Base-by-base conservation (phyloP, 2,329 filamentous ascomycete genomes). In the Arthrobotrys sinensis region DNA sequence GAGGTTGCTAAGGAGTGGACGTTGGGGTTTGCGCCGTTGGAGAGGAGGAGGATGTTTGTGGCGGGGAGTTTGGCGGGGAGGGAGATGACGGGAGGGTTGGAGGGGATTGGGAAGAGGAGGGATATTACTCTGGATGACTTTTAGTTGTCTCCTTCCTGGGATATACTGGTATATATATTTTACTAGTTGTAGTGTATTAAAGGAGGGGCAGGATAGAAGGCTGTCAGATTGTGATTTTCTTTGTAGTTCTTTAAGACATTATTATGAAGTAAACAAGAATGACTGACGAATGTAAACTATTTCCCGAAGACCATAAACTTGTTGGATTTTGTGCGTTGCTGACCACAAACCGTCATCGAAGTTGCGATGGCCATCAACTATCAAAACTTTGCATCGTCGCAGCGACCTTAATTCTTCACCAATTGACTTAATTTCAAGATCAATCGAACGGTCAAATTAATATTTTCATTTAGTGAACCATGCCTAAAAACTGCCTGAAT, bases 21-120 rank as follows among this genome's bases (percentile, higher is more conserved):
- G 7, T 28, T 65, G 32, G 40, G 62, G 21, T 65, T 45, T 48
- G 62, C 14, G 62, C 62, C 62, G 4, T 38, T 65, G 16, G 43
- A 21, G 19, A 11, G 3, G 40, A 48, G 14, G 12, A 65, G 28
- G 40, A 24, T 3, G n/a, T 7, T 48, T 14, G 10, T 65, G 7
- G 62, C 40, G 4, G 62, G 40, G 8, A 65, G 62, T 50, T 38
- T 65, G 43, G 11, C 12, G n/a, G n/a, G 10, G 1, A 36, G 8
- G 24, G 4, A 48, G 16, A 14, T 28, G 40, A 50, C 7, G n/a
- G 24, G 24, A 4, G 43, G 10, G 19, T 5, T 10, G 4, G 8
- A 46, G 19, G 19, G 3, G 4, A 1, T 43, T 24, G 3, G 1
- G 28, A 16, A 60, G 55, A 40, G 55, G 36, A 24, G 19, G 8